Conservation (phyloP, 1,284 basidiomycete species). For the Cystobasidium slooffiae region DNA sequence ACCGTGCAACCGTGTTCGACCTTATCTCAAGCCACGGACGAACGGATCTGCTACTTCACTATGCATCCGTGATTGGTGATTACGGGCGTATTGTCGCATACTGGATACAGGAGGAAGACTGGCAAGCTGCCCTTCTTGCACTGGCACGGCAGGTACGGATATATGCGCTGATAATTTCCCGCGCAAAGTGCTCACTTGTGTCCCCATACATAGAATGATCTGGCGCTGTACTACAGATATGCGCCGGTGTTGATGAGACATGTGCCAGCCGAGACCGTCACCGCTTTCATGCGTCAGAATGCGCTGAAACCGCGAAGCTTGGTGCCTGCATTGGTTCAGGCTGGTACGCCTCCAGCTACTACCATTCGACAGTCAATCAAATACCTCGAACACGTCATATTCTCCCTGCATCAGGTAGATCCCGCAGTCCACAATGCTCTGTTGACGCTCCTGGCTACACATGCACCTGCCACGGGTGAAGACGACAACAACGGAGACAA, state of each 20-base stretch:
- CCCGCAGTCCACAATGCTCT: slow-evolving; percentile 92
- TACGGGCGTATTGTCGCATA: slow-evolving; percentile 85
- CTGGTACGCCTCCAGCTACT: slow-evolving; percentile 63
- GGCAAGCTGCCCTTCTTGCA: slow-evolving; percentile 85
- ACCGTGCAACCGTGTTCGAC: slow-evolving; percentile 83
- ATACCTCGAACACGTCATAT: slow-evolving; percentile 83
- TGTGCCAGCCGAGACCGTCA: slow-evolving; percentile 83
- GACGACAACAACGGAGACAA: slow-evolving; percentile 70
- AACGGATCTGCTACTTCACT: slow-evolving; percentile 89
- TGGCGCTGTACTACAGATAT: slow-evolving; percentile 93
- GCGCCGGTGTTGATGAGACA: slow-evolving; percentile 84
- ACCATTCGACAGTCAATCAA: slow-evolving; percentile 78
- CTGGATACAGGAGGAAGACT: slow-evolving; percentile 88
- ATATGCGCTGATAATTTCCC: neutral
- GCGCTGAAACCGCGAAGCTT: slow-evolving; percentile 80
- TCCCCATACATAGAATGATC: slow-evolving; percentile 55
- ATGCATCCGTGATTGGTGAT: slow-evolving; percentile 81
- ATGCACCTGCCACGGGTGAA: slow-evolving; percentile 51
- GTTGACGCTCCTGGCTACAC: slow-evolving; percentile 77
- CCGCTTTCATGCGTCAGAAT: slow-evolving; percentile 84
- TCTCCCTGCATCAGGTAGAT: slow-evolving; percentile 76
- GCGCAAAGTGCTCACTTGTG: neutral
- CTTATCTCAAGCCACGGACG: slow-evolving; percentile 91
- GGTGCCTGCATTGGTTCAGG: slow-evolving; percentile 84
- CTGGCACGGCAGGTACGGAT: slow-evolving; percentile 76